Percentiles rank a stretch among this genome's conserved stretches.
Evolutionary conservation across 2,329 filamentous ascomycete genomes (phyloP).

Genomic region (Leptographium galeiforme): DNA sequence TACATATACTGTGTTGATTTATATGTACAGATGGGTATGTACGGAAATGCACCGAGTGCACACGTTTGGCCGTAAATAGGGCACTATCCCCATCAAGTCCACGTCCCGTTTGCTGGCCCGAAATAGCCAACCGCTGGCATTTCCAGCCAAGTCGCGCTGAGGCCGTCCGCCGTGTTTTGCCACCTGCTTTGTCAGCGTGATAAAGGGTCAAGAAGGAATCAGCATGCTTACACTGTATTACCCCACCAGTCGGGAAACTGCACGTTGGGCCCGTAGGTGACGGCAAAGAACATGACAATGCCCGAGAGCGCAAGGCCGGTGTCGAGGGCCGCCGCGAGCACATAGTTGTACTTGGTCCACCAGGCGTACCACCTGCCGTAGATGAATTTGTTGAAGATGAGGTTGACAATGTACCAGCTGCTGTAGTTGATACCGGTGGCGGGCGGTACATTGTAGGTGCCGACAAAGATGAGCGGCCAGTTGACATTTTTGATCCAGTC

Average conservation of each 20-base stretch:
- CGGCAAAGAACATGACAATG: constrained; percentile 22
- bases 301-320: constrained; percentile 19
- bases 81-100: constrained; percentile 8
- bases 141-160: constrained; percentile 17
- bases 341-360: constrained; percentile 32
- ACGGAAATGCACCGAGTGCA: too few species aligned
- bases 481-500: constrained; percentile 22
- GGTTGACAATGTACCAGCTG: constrained; percentile 28
- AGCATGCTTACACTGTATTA: constrained; percentile 16
- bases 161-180: constrained; percentile 20
- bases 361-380: constrained; percentile 28
- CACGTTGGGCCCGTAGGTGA: constrained; percentile 19
- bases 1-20: too few species aligned
- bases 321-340: constrained; percentile 20
- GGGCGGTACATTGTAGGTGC: constrained; percentile 24
- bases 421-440: constrained; percentile 22
- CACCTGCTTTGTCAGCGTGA: constrained; percentile 7
- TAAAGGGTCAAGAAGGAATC: background rate
- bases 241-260: constrained; percentile 23
- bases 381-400: constrained; percentile 30
- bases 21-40: too few species aligned
- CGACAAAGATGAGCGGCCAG: constrained; percentile 22
- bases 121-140: constrained; percentile 21
- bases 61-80: too few species aligned
- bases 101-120: constrained; percentile 19